These are phyloP conservation scores for Trebouxia gelatinosa DNA, from an alignment of 163 green algal species.

Conservation along the genomic window DNA sequence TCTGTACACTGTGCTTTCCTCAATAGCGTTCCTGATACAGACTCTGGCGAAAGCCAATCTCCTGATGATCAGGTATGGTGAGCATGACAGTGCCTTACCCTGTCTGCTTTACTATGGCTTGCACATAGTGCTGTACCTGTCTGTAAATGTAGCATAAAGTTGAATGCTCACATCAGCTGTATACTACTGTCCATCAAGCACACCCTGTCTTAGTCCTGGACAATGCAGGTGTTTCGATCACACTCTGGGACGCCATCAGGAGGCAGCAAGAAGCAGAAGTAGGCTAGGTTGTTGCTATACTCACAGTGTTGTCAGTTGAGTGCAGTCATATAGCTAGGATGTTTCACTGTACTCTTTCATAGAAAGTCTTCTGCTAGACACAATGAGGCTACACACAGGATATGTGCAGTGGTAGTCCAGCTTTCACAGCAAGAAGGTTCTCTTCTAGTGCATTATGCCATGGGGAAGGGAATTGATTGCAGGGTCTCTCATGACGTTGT, in stretches of 20 bases:
- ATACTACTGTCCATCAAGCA: neutral
- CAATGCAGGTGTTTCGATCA: neutral
- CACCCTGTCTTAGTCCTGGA: neutral
- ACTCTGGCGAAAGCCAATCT: conserved; percentile 14
- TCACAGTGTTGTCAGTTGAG: no score
- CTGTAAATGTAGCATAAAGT: neutral
- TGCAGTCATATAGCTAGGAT: no score
- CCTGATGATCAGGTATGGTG: conserved; percentile 17
- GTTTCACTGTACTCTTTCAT: no score
- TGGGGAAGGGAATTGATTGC: no score
- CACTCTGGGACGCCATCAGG: neutral
- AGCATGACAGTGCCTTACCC: neutral
- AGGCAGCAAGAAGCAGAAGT: neutral
- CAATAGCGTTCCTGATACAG: neutral
- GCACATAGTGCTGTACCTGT: neutral
- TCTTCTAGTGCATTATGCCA: no score
- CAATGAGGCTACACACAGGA: no score
- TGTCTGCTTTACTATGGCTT: neutral
- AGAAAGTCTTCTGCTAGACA: no score
- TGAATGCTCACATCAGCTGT: neutral
- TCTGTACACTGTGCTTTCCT: conserved; percentile 21
- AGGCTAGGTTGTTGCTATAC: no score
- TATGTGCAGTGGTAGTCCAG: no score
- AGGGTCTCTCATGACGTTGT: no score
- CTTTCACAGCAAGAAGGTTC: no score